phyloP scores from a whole-genome alignment of 805 yeast species.

The Candida hispaniensis region DNA sequence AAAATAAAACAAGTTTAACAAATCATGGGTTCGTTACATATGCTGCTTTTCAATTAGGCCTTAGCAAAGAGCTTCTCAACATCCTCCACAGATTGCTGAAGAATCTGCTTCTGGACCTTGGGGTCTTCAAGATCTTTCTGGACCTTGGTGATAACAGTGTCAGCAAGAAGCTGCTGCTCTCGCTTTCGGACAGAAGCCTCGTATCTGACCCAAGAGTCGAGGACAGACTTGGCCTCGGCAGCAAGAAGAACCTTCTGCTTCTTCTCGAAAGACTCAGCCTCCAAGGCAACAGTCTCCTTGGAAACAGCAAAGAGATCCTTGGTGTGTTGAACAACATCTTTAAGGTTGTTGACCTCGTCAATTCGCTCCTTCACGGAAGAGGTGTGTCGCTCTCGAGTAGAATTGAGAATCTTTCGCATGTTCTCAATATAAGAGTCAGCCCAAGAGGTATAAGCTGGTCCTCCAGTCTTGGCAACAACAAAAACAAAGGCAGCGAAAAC shows the following conservation, averaged over 20 bases:
- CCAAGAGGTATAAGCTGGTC: slow-evolving; percentile 91
- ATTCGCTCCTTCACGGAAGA: slow-evolving; percentile 90
- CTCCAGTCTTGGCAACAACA: slow-evolving; percentile 73
- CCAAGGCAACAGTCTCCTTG: slow-evolving; percentile 92
- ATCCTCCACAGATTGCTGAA: slow-evolving; percentile 85
- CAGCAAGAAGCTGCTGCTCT: slow-evolving; percentile 87
- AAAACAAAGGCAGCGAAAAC: slow-evolving; percentile 71
- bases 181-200: slow-evolving; percentile 92
- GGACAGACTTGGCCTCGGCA: slow-evolving; percentile 81
- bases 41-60: no score
- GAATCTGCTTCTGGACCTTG: slow-evolving; percentile 86
- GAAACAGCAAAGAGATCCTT: slow-evolving; percentile 86
- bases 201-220: slow-evolving; percentile 98
- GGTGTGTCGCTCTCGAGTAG: slow-evolving; percentile 83
- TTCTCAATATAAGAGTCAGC: slow-evolving; percentile 78
- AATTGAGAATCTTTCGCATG: slow-evolving; percentile 70
- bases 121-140: slow-evolving; percentile 74
- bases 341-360: slow-evolving; percentile 72
- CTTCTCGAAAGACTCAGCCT: slow-evolving; percentile 86
- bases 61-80: slow-evolving; percentile 45
- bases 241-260: slow-evolving; percentile 86
- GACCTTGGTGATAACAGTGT: slow-evolving; percentile 79
- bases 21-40: no score
- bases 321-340: slow-evolving; percentile 86
- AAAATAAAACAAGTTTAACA: no score